Conservation (phyloP, 257 asterid species). For the Scutellaria minor region DNA sequence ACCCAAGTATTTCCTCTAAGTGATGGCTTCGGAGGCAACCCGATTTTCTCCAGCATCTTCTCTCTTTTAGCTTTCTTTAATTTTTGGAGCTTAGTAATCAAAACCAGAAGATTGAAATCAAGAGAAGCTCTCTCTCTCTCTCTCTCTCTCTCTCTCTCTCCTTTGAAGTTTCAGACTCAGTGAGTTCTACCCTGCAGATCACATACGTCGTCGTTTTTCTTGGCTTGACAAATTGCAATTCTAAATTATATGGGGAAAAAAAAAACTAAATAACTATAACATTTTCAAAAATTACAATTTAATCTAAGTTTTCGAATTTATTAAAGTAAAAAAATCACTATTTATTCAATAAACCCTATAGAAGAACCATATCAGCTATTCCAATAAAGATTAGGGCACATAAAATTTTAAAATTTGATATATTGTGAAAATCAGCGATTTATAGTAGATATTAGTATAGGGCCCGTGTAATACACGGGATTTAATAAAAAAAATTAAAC, state of each 20-base stretch:
- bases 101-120: conserved; percentile 24
- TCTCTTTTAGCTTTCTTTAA: not conserved
- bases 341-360: no score
- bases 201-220: conserved; percentile 23
- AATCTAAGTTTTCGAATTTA: no score
- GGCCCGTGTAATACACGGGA: no score
- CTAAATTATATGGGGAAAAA: not conserved
- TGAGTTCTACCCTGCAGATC: not conserved
- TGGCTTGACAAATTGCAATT: not conserved
- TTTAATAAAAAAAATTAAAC: no score
- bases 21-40: conserved; percentile 92
- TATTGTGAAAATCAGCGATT: no score
- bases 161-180: conserved; percentile 2
- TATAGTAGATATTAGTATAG: no score
- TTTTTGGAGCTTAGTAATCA: conserved; percentile 26
- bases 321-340: no score
- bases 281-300: no score
- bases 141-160: not conserved
- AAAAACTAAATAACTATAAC: not conserved
- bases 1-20: conserved; percentile 89
- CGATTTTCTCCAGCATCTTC: conserved; percentile 92
- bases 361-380: no score
- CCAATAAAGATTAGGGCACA: no score
- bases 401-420: no score
- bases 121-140: not conserved